Conservation (phyloP, 2,329 filamentous ascomycete genomes). For the Xylariales sp. region DNA sequence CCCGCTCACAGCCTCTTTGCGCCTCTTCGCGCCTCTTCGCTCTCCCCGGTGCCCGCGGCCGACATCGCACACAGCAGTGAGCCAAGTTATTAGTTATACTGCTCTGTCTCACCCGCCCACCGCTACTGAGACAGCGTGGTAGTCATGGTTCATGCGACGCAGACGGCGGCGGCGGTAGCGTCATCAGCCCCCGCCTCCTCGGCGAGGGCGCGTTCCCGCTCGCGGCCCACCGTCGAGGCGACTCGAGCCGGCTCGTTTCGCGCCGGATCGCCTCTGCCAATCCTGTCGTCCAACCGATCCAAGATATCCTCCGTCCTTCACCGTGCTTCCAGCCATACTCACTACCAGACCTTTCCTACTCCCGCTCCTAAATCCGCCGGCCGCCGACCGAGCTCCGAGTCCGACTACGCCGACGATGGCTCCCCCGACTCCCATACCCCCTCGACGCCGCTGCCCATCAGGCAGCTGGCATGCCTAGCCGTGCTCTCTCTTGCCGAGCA, state of each 20-base stretch:
- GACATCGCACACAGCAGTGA: not conserved
- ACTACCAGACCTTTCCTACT: slow-evolving; percentile 86
- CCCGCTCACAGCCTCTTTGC: not conserved
- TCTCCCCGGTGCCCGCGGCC: too few relatives aligned
- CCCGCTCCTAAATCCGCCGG: slow-evolving; percentile 76
- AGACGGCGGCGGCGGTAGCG: slow-evolving; percentile 39
- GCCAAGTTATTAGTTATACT: too few relatives aligned
- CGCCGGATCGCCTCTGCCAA: slow-evolving; percentile 49
- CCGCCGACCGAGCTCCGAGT: slow-evolving; percentile 49
- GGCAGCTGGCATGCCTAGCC: slow-evolving; percentile 85
- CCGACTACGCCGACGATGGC: slow-evolving; percentile 48
- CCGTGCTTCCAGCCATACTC: slow-evolving; percentile 59
- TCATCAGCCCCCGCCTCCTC: slow-evolving; percentile 25
- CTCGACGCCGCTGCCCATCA: slow-evolving; percentile 81
- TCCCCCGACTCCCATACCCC: slow-evolving; percentile 54
- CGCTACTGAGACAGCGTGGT: not conserved
- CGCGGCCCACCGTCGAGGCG: slow-evolving; percentile 38
- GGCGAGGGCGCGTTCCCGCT: slow-evolving; percentile 31
- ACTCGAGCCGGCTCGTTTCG: slow-evolving; percentile 47
- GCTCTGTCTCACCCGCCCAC: not conserved
- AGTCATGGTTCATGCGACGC: slow-evolving; percentile 43
- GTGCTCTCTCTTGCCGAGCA: slow-evolving; percentile 93
- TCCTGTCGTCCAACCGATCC: slow-evolving; percentile 36
- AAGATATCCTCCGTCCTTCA: slow-evolving; percentile 39
- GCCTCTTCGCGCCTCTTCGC: not conserved